These are phyloP conservation scores for Fabrea salina DNA, from an alignment of 169 alveolate species.

Conservation along the genomic window DNA sequence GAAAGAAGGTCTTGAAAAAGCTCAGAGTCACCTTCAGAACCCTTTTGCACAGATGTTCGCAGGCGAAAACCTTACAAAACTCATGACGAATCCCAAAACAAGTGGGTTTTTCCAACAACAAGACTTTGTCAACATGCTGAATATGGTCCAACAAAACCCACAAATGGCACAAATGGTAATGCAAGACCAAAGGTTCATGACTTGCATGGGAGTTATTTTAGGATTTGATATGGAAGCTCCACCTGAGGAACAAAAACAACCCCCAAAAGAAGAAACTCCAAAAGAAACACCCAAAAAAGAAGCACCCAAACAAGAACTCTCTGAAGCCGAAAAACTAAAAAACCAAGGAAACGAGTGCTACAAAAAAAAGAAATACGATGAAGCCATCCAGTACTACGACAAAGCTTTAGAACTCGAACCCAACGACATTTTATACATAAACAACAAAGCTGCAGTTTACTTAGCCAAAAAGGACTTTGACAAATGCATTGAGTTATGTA, in stretches of 20 bases:
- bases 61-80: constrained; percentile 41
- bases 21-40: constrained; percentile 35
- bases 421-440: constrained; percentile 76
- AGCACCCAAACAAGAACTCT: constrained; percentile 38
- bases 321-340: constrained; percentile 71
- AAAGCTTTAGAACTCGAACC: constrained; percentile 14
- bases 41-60: constrained; percentile 32
- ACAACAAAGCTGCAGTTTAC: constrained; percentile 94
- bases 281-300: constrained; percentile 55
- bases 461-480: constrained; percentile 93
- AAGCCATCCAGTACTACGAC: background rate
- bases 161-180: background rate
- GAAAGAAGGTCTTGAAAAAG: constrained; percentile 79
- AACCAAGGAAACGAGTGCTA: constrained; percentile 69
- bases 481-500: constrained; percentile 88
- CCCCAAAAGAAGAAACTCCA: constrained; percentile 34
- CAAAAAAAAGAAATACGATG: background rate
- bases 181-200: background rate
- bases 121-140: constrained; percentile 36
- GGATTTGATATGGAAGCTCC: constrained; percentile 14
- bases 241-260: constrained; percentile 30
- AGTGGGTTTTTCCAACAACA: constrained; percentile 48
- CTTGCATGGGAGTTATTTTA: background rate
- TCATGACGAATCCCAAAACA: constrained; percentile 54
- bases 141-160: constrained; percentile 26